phyloP scores from a whole-genome alignment of 2,329 filamentous ascomycete species.

The Tolypocladium endophyticum region DNA sequence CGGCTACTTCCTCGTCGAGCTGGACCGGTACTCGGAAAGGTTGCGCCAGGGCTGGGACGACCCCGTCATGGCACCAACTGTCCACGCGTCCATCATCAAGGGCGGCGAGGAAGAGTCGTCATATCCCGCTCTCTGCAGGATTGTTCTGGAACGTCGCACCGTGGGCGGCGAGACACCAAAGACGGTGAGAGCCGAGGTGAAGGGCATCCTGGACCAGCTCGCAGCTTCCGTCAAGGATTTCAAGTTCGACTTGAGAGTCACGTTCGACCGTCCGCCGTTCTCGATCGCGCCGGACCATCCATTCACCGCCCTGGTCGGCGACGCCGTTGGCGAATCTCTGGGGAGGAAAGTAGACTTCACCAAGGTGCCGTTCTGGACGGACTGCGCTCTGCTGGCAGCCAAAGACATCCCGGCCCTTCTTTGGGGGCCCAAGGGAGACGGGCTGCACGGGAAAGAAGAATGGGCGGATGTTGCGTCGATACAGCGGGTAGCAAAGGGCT shows the following conservation, averaged over 20 bases:
- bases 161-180: slow-evolving; percentile 30
- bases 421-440: slow-evolving; percentile 35
- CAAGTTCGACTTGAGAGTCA: slow-evolving; percentile 26
- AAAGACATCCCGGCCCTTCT: slow-evolving; percentile 34
- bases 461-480: slow-evolving; percentile 35
- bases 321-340: slow-evolving; percentile 15
- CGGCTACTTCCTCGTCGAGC: slow-evolving; percentile 33
- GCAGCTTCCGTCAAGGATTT: slow-evolving; percentile 23
- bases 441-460: slow-evolving; percentile 38
- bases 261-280: slow-evolving; percentile 31
- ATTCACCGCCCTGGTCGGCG: slow-evolving; percentile 22
- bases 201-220: slow-evolving; percentile 22
- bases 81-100: slow-evolving; percentile 36
- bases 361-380: slow-evolving; percentile 34
- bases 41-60: slow-evolving; percentile 20
- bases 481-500: slow-evolving; percentile 16
- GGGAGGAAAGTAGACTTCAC: slow-evolving; percentile 14
- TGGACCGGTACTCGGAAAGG: slow-evolving; percentile 29
- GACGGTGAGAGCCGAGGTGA: slow-evolving; percentile 25
- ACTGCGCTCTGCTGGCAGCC: slow-evolving; percentile 35
- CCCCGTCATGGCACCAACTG: slow-evolving; percentile 22
- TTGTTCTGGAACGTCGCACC: slow-evolving; percentile 38
- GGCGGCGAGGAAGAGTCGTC: slow-evolving; percentile 42
- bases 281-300: slow-evolving; percentile 28
- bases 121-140: slow-evolving; percentile 36